A percentile compares a stretch with the other conserved stretches of the same genome.
phyloP scores from a whole-genome alignment of 306 rosid species.

The Trifolium subterraneum region DNA sequence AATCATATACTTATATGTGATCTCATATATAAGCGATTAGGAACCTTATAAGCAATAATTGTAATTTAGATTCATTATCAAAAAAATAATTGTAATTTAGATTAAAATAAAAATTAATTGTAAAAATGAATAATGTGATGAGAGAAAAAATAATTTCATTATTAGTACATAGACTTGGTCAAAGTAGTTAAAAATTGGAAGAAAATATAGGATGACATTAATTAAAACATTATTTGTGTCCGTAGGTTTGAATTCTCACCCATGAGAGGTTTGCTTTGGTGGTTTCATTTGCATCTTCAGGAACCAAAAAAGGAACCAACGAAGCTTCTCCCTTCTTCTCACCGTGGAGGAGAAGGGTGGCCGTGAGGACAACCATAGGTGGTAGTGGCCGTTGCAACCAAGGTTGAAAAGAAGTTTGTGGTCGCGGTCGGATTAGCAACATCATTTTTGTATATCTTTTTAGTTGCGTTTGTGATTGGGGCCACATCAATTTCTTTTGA shows the following conservation, averaged over 20 bases:
- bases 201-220: slow-evolving; percentile 18
- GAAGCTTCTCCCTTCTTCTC: slow-evolving; percentile 1
- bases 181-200: slow-evolving; percentile 28
- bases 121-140: neutral
- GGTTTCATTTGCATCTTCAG: slow-evolving; percentile 31
- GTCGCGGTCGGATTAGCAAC: neutral
- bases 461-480: neutral
- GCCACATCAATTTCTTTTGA: neutral
- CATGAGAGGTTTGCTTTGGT: slow-evolving; percentile 22
- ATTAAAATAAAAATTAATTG: neutral
- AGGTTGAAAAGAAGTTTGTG: neutral
- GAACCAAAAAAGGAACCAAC: neutral
- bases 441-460: neutral
- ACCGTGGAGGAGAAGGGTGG: slow-evolving; percentile 8
- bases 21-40: no score
- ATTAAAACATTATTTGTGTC: slow-evolving; percentile 21
- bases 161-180: slow-evolving; percentile 24
- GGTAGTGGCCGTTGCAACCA: neutral
- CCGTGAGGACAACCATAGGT: neutral
- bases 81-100: no score
- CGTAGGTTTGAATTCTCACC: slow-evolving; percentile 1
- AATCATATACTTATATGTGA: no score
- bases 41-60: no score
- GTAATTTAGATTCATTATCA: no score
- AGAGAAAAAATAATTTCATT: neutral